phyloP scores from a whole-genome alignment of 1,284 basidiomycete genomes.

The Cutaneotrichosporon mucoides region DNA sequence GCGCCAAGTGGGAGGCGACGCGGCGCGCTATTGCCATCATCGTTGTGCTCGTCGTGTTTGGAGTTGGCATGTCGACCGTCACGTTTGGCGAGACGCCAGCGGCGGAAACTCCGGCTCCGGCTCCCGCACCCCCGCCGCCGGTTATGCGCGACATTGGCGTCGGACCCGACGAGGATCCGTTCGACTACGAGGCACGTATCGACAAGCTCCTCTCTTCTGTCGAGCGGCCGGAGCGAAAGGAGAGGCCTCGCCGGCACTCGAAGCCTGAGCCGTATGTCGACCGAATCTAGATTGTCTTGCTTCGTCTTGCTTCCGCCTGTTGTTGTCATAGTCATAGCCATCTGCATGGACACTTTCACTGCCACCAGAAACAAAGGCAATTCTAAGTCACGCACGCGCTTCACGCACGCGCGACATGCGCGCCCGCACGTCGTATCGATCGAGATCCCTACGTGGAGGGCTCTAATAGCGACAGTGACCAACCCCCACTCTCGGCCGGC shows the following conservation, averaged over 20 bases:
- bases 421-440: too few relatives aligned
- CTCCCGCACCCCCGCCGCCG: constrained; percentile 4
- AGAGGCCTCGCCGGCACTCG: constrained; percentile 6
- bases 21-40: constrained; percentile 63
- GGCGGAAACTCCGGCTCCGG: neutral
- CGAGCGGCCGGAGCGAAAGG: constrained; percentile 6
- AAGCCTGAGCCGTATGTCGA: constrained; percentile 11
- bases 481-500: too few relatives aligned
- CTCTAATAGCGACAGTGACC: too few relatives aligned
- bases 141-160: constrained; percentile 37
- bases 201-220: constrained; percentile 17
- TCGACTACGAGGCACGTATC: constrained; percentile 28
- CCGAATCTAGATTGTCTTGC: constrained; percentile 7
- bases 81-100: constrained; percentile 7
- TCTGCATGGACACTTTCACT: neutral
- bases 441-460: too few relatives aligned
- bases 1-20: constrained; percentile 87
- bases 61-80: constrained; percentile 16
- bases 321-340: constrained; percentile 5
- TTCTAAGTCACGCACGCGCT: too few relatives aligned
- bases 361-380: too few relatives aligned
- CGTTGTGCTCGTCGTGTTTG: constrained; percentile 20
- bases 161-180: constrained; percentile 36
- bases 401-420: too few relatives aligned
- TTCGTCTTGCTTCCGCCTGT: neutral